These are phyloP conservation scores for Hyaloscypha bicolor DNA, from an alignment of 495 filamentous ascomycete species.

Conservation along the genomic window DNA sequence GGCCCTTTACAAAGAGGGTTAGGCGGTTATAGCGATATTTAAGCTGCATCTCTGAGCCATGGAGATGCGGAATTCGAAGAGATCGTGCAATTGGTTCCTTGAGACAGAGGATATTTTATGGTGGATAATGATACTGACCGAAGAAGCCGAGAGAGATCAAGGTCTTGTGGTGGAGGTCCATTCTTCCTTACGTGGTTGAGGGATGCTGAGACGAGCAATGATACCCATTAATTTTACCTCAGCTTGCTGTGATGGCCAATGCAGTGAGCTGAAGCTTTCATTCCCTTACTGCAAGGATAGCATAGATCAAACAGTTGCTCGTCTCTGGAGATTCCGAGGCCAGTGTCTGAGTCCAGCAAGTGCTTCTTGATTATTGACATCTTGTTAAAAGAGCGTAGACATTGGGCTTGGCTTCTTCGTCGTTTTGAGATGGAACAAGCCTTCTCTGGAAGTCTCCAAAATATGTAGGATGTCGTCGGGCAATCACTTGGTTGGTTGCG, in stretches of 20 bases:
- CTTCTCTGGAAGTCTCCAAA: too few relatives aligned
- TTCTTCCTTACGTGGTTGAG: background rate
- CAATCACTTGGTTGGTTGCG: too few relatives aligned
- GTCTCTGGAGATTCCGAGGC: too few relatives aligned
- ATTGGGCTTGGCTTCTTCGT: too few relatives aligned
- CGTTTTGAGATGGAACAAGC: too few relatives aligned
- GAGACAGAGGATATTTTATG: background rate
- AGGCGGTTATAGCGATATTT: conserved; percentile 4
- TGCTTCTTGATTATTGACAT: too few relatives aligned
- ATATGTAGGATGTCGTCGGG: too few relatives aligned
- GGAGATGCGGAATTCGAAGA: background rate
- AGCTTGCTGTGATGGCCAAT: background rate
- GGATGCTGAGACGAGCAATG: background rate
- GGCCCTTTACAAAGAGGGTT: conserved; percentile 19
- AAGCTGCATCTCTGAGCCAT: background rate
- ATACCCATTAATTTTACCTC: background rate
- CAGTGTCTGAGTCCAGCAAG: too few relatives aligned
- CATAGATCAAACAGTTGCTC: too few relatives aligned
- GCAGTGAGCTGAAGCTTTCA: background rate
- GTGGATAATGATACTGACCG: background rate
- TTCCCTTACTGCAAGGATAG: background rate
- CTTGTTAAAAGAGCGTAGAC: too few relatives aligned
- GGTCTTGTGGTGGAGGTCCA: background rate
- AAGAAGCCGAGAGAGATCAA: background rate
- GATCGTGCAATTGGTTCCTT: background rate